Conservation (phyloP, 179 eudicot genomes). For the Beta corolliflora region DNA sequence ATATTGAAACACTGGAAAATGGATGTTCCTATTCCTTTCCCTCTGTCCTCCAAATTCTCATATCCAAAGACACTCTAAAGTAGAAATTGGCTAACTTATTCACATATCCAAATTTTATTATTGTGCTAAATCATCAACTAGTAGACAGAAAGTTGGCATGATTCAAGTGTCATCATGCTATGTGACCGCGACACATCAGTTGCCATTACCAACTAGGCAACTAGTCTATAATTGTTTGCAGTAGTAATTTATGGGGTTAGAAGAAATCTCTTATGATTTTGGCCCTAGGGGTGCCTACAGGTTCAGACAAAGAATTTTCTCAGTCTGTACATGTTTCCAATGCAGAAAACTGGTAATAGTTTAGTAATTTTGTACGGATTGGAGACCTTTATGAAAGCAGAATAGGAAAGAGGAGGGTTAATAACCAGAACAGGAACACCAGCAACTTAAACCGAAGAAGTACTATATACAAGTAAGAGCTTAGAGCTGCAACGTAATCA, state of each 20-base stretch:
- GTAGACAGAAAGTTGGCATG: conserved; percentile 6
- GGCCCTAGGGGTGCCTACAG: conserved; percentile 1
- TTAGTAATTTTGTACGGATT: neutral
- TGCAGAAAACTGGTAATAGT: neutral
- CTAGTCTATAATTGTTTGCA: conserved; percentile 1
- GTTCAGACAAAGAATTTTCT: conserved; percentile 1
- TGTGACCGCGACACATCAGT: conserved; percentile 9
- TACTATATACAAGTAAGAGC: neutral
- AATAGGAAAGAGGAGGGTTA: neutral
- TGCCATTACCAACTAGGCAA: neutral
- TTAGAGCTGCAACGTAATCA: neutral
- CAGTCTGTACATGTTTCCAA: neutral
- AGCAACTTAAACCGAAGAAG: neutral
- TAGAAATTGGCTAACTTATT: neutral
- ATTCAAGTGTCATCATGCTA: neutral
- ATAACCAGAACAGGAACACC: neutral
- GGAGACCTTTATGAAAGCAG: neutral
- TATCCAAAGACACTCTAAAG: neutral
- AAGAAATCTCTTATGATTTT: conserved; percentile 1
- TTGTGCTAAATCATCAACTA: neutral
- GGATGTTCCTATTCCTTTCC: no score
- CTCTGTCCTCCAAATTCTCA: no score
- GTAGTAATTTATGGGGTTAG: neutral
- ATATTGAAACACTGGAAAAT: no score
- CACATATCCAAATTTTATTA: neutral